These are phyloP conservation scores for Trichoderma asperellum DNA, from an alignment of 2,329 filamentous ascomycete genomes.

Conservation along the genomic window DNA sequence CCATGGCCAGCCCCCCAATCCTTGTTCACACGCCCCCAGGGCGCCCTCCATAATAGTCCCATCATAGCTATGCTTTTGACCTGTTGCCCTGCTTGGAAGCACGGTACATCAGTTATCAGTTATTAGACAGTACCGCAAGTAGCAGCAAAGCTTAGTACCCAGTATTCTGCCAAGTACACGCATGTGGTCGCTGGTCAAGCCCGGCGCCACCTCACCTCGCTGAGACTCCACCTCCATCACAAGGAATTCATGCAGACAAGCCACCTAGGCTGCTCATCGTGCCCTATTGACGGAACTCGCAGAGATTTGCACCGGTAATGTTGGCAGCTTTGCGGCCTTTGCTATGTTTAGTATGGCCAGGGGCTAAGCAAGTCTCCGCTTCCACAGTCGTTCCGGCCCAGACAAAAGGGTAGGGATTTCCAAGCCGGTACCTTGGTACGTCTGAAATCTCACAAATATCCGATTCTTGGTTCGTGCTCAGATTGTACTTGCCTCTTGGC, in stretches of 20 bases:
- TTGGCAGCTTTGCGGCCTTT: constrained; percentile 23
- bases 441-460: constrained; percentile 6
- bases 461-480: constrained; percentile 16
- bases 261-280: constrained; percentile 13
- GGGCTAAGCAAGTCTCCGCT: constrained; percentile 27
- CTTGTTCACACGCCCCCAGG: constrained; percentile 25
- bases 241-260: constrained; percentile 22
- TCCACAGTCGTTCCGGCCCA: constrained; percentile 9
- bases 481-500: constrained; percentile 15
- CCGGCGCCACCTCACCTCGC: constrained; percentile 18
- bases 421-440: constrained; percentile 15
- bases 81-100: constrained; percentile 1
- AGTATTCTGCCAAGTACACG: constrained; percentile 1
- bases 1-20: constrained; percentile 25
- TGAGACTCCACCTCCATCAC: constrained; percentile 16
- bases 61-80: constrained; percentile 14
- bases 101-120: not conserved
- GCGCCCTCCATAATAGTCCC: constrained; percentile 11
- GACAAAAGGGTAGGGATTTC: constrained; percentile 13
- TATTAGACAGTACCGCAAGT: not conserved
- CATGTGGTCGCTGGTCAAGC: constrained; percentile 11
- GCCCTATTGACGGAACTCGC: constrained; percentile 17
- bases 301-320: constrained; percentile 18
- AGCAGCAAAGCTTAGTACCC: not conserved
- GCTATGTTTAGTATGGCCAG: constrained; percentile 21